phyloP scores from a whole-genome alignment of 2,329 filamentous ascomycete species.

The Colletotrichum lentis region DNA sequence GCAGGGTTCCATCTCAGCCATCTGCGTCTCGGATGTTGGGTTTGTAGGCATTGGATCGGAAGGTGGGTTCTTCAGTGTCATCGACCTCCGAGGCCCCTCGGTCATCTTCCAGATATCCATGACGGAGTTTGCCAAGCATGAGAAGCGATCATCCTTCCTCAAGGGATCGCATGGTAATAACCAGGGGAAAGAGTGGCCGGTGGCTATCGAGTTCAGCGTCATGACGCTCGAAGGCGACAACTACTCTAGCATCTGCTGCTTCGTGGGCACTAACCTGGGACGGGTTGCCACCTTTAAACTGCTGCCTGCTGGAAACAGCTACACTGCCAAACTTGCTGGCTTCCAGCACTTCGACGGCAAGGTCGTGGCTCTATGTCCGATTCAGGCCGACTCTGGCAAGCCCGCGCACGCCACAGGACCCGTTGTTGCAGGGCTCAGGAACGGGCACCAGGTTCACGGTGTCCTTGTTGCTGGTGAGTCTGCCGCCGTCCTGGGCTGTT shows the following conservation, averaged over 20 bases:
- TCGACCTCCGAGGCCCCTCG: slow-evolving; percentile 87
- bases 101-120: slow-evolving; percentile 81
- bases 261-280: slow-evolving; percentile 87
- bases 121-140: slow-evolving; percentile 76
- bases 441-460: slow-evolving; percentile 79
- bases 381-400: slow-evolving; percentile 79
- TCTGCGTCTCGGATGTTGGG: slow-evolving; percentile 89
- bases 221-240: slow-evolving; percentile 93
- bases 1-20: slow-evolving; percentile 79
- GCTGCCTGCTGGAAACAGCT: slow-evolving; percentile 76
- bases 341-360: slow-evolving; percentile 70
- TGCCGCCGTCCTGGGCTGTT: not conserved
- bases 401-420: slow-evolving; percentile 78
- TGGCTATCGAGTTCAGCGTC: slow-evolving; percentile 87
- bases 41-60: slow-evolving; percentile 91
- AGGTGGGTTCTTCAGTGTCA: slow-evolving; percentile 78
- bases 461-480: slow-evolving; percentile 76
- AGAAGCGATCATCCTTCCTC: slow-evolving; percentile 78
- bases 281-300: slow-evolving; percentile 91
- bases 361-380: slow-evolving; percentile 79
- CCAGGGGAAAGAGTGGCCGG: slow-evolving; percentile 74
- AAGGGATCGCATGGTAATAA: slow-evolving; percentile 61
- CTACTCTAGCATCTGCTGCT: slow-evolving; percentile 92
- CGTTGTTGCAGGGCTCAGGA: slow-evolving; percentile 78
- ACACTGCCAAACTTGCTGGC: slow-evolving; percentile 76